Percentiles rank a stretch among this genome's conserved stretches.
phyloP scores from a whole-genome alignment of 352 stramenopile species.

The Pythium phragmitis region DNA sequence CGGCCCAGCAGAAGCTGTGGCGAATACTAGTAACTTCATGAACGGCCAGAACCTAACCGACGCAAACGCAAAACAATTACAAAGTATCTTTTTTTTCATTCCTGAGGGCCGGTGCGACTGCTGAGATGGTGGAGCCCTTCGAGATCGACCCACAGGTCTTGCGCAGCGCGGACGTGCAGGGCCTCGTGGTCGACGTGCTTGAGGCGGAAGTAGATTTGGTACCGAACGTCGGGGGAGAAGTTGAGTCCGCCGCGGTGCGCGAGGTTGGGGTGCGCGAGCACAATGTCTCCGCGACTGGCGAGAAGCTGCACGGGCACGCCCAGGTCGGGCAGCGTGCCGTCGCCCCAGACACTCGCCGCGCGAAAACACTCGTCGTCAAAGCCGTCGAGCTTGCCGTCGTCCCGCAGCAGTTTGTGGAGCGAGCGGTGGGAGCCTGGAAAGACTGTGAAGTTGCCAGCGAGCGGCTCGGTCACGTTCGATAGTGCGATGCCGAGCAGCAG shows the following conservation, averaged over 20 bases:
- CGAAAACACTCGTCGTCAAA: slow-evolving; percentile 60
- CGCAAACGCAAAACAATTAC: too few relatives aligned
- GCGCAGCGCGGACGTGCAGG: slow-evolving; percentile 28
- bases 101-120: too few relatives aligned
- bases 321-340: slow-evolving; percentile 67
- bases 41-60: too few relatives aligned
- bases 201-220: slow-evolving; percentile 83
- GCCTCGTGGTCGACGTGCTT: slow-evolving; percentile 60
- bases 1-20: too few relatives aligned
- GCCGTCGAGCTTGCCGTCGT: slow-evolving; percentile 52
- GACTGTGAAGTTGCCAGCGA: slow-evolving; percentile 71
- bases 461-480: slow-evolving; percentile 60
- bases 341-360: slow-evolving; percentile 72
- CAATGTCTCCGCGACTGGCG: slow-evolving; percentile 54
- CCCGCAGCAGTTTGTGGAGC: slow-evolving; percentile 50
- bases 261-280: slow-evolving; percentile 72
- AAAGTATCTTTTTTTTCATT: too few relatives aligned
- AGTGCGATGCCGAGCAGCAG: slow-evolving; percentile 65
- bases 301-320: slow-evolving; percentile 61
- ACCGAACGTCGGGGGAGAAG: slow-evolving; percentile 79
- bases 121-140: slow-evolving; percentile 42
- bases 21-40: too few relatives aligned
- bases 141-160: slow-evolving; percentile 53
- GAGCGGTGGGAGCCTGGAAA: slow-evolving; percentile 62
- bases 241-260: slow-evolving; percentile 77